phyloP scores from a whole-genome alignment of 768 basidiomycete species.

The Omphalotus guepiniiformis region DNA sequence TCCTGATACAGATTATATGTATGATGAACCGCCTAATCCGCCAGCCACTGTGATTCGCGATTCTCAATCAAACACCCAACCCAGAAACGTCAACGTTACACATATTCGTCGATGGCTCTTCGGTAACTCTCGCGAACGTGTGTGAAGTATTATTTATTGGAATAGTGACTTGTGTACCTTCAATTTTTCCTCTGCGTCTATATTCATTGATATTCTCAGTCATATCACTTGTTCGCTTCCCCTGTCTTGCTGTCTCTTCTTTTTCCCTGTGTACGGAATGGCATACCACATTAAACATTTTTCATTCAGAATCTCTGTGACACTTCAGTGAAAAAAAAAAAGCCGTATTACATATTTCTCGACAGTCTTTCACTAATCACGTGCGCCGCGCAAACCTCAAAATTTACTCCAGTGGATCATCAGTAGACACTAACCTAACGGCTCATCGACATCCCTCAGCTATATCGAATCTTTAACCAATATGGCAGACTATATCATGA shows the following conservation, averaged over 20 bases:
- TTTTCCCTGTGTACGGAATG: no score
- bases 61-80: slow-evolving; percentile 1
- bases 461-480: no score
- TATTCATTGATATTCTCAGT: no score
- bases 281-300: no score
- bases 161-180: slow-evolving; percentile 3
- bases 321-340: background rate
- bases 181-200: background rate
- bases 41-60: background rate
- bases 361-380: slow-evolving; percentile 13
- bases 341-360: background rate
- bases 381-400: no score
- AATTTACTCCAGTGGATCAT: no score
- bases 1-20: slow-evolving; percentile 37
- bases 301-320: no score
- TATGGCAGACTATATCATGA: slow-evolving; percentile 73
- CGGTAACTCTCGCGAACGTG: background rate
- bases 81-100: slow-evolving; percentile 4
- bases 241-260: no score
- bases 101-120: background rate
- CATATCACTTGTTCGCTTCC: no score
- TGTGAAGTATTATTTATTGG: background rate
- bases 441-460: no score
- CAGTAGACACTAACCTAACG: no score
- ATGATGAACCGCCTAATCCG: slow-evolving; percentile 23